Conservation (phyloP, 164 flowering plant species). For the Taxillus chinensis region DNA sequence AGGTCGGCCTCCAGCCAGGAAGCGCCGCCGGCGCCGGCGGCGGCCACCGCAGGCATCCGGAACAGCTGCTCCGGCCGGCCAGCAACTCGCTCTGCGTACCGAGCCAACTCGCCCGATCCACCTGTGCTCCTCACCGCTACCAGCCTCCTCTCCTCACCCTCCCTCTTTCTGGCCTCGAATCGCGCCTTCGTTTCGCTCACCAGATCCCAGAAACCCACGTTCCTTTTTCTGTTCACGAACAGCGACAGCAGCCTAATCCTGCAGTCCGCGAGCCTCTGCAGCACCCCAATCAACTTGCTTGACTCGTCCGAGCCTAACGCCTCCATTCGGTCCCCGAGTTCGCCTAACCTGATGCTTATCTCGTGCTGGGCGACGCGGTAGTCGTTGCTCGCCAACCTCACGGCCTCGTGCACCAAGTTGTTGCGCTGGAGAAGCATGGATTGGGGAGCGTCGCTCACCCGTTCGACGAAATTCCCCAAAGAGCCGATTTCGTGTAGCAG, state of each 20-base stretch:
- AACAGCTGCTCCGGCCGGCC: neutral
- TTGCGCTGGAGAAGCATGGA: slow-evolving; percentile 20
- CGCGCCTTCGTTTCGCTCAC: slow-evolving; percentile 24
- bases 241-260: slow-evolving; percentile 25
- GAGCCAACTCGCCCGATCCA: neutral
- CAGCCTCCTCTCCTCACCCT: slow-evolving; percentile 4
- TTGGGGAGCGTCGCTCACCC: slow-evolving; percentile 35
- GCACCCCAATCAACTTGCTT: slow-evolving; percentile 24
- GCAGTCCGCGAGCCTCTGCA: slow-evolving; percentile 46
- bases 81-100: neutral
- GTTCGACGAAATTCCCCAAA: slow-evolving; percentile 34
- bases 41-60: neutral
- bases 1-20: neutral
- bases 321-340: slow-evolving; percentile 34
- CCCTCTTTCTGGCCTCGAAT: slow-evolving; percentile 18
- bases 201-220: slow-evolving; percentile 36
- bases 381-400: slow-evolving; percentile 32
- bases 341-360: slow-evolving; percentile 33
- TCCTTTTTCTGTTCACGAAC: slow-evolving; percentile 23
- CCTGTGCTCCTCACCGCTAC: neutral
- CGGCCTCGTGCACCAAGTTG: slow-evolving; percentile 30
- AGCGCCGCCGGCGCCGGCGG: neutral
- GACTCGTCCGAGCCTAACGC: slow-evolving; percentile 32
- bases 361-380: slow-evolving; percentile 31
- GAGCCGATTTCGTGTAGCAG: slow-evolving; percentile 32